A percentile compares a stretch with the other conserved stretches of the same genome.
phyloP scores from a whole-genome alignment of 2,329 filamentous ascomycete species.

The Didymella keratinophila region DNA sequence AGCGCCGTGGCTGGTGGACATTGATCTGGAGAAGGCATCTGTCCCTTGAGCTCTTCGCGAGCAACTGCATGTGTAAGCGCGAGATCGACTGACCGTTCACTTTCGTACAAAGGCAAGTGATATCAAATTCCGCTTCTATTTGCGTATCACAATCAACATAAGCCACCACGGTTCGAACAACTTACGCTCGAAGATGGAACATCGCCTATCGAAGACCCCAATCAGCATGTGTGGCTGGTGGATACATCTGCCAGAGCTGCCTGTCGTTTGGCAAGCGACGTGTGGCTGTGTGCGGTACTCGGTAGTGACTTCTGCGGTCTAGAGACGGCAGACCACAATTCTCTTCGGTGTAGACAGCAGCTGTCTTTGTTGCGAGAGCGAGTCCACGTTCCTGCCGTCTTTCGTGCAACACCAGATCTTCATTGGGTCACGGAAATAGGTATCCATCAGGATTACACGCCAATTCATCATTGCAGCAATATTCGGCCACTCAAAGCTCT shows the following conservation, averaged over 20 bases:
- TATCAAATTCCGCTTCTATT: background rate
- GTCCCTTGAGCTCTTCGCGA: background rate
- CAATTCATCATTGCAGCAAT: slow-evolving; percentile 13
- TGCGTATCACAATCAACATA: background rate
- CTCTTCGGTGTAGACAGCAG: background rate
- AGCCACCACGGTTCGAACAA: background rate
- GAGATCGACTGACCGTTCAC: background rate
- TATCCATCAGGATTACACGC: background rate
- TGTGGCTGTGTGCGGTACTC: slow-evolving; percentile 13
- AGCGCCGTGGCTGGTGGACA: slow-evolving; percentile 64
- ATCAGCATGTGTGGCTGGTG: background rate
- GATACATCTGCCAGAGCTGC: background rate
- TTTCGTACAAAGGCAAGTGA: background rate
- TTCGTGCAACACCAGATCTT: background rate
- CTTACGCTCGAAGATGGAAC: background rate
- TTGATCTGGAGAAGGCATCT: slow-evolving; percentile 52
- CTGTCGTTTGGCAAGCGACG: slow-evolving; percentile 1
- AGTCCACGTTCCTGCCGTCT: slow-evolving; percentile 1
- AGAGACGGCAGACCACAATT: background rate
- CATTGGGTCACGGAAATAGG: slow-evolving; percentile 15
- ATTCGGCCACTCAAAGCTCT: slow-evolving; percentile 7
- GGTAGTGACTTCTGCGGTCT: background rate
- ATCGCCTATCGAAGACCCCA: background rate
- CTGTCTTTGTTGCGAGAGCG: slow-evolving; percentile 1
- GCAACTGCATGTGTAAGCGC: background rate